A percentile compares a stretch with the other conserved stretches of the same genome.
Evolutionary conservation across 306 rosid genomes (phyloP).

Genomic region (Boehmeria nivea): DNA sequence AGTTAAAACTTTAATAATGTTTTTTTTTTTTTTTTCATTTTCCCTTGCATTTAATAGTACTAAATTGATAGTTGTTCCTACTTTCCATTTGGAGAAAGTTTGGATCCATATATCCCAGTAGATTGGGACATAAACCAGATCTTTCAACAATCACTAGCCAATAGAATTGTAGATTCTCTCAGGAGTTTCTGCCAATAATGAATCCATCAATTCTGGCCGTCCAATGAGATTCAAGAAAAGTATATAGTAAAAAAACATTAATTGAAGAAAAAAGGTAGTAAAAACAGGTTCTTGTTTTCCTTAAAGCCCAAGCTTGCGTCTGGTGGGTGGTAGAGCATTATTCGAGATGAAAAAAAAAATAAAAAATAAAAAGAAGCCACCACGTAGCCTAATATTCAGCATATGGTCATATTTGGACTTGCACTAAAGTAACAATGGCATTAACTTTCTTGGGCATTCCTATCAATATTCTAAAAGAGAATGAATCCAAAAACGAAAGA

Average conservation of each 20-base stretch:
- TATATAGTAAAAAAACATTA: not conserved
- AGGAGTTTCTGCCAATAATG: constrained; percentile 15
- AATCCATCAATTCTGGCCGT: constrained; percentile 11
- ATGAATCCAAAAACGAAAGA: not conserved
- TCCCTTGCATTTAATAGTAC: not conserved
- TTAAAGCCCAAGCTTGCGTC: constrained; percentile 16
- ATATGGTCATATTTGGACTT: constrained; percentile 9
- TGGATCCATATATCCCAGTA: not conserved
- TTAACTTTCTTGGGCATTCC: not conserved
- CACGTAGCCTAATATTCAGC: not conserved
- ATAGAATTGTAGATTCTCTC: constrained; percentile 14
- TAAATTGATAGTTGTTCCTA: not conserved
- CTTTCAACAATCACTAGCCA: constrained; percentile 14
- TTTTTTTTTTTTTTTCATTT: not conserved
- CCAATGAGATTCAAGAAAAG: constrained; percentile 2
- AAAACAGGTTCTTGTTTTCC: not conserved
- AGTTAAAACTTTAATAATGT: not conserved
- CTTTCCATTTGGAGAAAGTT: constrained; percentile 17
- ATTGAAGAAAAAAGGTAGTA: not conserved
- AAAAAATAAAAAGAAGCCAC: not conserved
- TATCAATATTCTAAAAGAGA: not conserved
- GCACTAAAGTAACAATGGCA: not conserved
- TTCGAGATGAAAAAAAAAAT: not conserved
- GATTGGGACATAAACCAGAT: constrained; percentile 22
- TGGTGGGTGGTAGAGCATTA: constrained; percentile 2